Percentiles rank a stretch among this genome's conserved stretches.
Evolutionary conservation across 805 yeast species (phyloP).

Genomic region (Wickerhamomyces pijperi): DNA sequence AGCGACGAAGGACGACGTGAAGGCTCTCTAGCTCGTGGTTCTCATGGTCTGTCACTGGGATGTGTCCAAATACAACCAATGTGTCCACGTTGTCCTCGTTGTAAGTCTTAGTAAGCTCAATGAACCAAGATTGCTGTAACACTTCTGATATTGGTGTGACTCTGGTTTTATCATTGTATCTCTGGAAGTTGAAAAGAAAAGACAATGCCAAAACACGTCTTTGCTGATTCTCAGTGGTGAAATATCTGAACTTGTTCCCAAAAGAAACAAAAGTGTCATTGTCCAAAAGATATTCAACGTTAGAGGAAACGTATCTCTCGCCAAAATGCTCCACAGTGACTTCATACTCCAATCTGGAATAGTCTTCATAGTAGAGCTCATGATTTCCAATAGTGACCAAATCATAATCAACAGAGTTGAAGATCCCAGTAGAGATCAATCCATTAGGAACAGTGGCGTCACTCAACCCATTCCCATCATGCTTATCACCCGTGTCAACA

Average conservation of each 20-base stretch:
- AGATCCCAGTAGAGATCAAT: constrained; percentile 43
- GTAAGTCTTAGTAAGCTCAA: constrained; percentile 24
- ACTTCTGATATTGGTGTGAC: constrained; percentile 54
- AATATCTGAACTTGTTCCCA: constrained; percentile 57
- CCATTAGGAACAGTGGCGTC: constrained; percentile 78
- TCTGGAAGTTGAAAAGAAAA: constrained; percentile 65
- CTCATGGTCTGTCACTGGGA: constrained; percentile 43
- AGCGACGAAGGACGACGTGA: constrained; percentile 36
- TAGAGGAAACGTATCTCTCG: constrained; percentile 58
- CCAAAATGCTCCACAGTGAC: constrained; percentile 46
- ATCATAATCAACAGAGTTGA: constrained; percentile 60
- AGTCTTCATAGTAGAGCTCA: constrained; percentile 64
- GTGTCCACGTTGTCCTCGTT: constrained; percentile 43
- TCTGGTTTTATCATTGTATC: constrained; percentile 45
- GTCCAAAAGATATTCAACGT: constrained; percentile 46
- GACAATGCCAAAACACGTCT: constrained; percentile 58
- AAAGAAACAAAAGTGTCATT: constrained; percentile 42
- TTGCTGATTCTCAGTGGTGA: constrained; percentile 45
- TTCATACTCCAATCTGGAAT: constrained; percentile 56
- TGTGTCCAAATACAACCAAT: constrained; percentile 66
- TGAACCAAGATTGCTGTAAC: constrained; percentile 55
- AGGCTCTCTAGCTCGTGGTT: constrained; percentile 23
- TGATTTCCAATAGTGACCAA: constrained; percentile 83
- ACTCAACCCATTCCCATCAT: constrained; percentile 86
- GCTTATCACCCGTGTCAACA: constrained; percentile 87